Conservation (phyloP, 805 yeast genomes). For the Pichia nakasei region DNA sequence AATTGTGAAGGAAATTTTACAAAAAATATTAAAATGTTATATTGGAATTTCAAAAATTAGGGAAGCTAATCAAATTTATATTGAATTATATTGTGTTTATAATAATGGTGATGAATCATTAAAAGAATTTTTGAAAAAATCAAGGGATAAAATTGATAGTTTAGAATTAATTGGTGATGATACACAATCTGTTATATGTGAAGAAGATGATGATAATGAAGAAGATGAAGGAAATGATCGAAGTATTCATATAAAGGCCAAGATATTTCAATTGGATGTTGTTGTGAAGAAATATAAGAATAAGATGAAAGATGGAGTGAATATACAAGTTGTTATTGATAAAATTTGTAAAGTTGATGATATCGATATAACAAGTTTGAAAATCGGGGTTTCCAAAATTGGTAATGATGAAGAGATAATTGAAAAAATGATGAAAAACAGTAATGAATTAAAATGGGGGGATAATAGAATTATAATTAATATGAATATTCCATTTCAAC, state of each 20-base stretch:
- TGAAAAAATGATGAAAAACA: background rate
- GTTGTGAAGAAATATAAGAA: conserved; percentile 4
- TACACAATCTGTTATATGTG: background rate
- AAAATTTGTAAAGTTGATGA: conserved; percentile 19
- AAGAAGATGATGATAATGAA: background rate
- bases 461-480: background rate
- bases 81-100: conserved; percentile 22
- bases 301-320: conserved; percentile 8
- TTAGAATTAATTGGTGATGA: conserved; percentile 1
- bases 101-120: background rate
- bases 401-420: background rate
- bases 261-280: conserved; percentile 1
- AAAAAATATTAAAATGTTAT: conserved; percentile 33
- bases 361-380: conserved; percentile 14
- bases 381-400: conserved; percentile 12
- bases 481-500: background rate
- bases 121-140: background rate
- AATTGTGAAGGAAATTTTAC: conserved; percentile 26
- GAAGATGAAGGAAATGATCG: background rate
- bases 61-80: conserved; percentile 26
- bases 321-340: conserved; percentile 26
- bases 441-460: no score
- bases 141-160: background rate
- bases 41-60: conserved; percentile 22
- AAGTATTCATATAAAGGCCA: conserved; percentile 1